phyloP scores from a whole-genome alignment of 208 protist genomes.

The Leishmania major region DNA sequence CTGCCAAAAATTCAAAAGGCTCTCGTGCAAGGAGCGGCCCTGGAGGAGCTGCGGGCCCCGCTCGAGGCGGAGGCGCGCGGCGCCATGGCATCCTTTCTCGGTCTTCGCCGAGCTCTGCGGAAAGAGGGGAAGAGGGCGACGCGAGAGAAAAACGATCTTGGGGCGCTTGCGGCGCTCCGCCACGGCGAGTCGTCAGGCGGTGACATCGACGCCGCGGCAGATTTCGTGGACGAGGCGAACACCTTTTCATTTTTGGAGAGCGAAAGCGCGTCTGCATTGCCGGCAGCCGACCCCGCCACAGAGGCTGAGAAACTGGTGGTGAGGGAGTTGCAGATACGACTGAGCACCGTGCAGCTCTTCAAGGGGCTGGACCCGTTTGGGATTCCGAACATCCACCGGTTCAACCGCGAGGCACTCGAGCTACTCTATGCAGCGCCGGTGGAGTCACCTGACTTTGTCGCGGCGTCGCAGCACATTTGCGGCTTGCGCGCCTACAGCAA shows the following conservation, averaged over 20 bases:
- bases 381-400: conserved; percentile 64
- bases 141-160: too few relatives aligned
- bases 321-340: conserved; percentile 43
- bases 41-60: conserved; percentile 30
- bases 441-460: conserved; percentile 39
- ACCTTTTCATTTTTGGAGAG: not conserved
- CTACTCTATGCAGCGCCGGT: conserved; percentile 45
- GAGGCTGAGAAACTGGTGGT: conserved; percentile 22
- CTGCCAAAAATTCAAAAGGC: conserved; percentile 23
- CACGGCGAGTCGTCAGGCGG: not conserved
- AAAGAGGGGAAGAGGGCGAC: not conserved
- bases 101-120: conserved; percentile 11
- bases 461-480: conserved; percentile 32
- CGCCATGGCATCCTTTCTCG: conserved; percentile 10
- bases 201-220: not conserved
- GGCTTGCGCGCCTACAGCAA: conserved; percentile 48
- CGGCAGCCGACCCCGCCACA: not conserved
- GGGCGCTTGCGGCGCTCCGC: too few relatives aligned
- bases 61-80: conserved; percentile 12
- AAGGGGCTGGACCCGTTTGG: conserved; percentile 55
- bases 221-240: not conserved
- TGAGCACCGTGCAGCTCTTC: conserved; percentile 27
- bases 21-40: conserved; percentile 31
- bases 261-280: not conserved
- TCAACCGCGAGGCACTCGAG: conserved; percentile 33